A percentile compares a stretch with the other conserved stretches of the same genome.
These are phyloP conservation scores for Ogataea polymorpha DNA, from an alignment of 805 yeast species.

Conservation along the genomic window DNA sequence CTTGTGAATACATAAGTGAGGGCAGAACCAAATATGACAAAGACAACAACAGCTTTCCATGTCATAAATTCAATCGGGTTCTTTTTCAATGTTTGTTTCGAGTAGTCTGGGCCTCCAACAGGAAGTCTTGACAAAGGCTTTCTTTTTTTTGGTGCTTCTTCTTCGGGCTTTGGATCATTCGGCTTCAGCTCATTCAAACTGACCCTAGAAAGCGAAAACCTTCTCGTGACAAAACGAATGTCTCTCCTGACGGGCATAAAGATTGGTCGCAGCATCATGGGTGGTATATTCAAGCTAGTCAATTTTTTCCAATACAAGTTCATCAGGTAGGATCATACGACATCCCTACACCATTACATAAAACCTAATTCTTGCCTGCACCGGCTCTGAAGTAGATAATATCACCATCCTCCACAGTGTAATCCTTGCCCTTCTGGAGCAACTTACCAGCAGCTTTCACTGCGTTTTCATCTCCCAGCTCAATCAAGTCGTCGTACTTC, in stretches of 20 bases:
- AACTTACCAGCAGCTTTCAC: slow-evolving; percentile 59
- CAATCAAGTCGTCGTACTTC: slow-evolving; percentile 59
- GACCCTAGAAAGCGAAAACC: background rate
- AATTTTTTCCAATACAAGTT: background rate
- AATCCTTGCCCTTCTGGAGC: slow-evolving; percentile 70
- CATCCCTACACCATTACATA: slow-evolving; percentile 4
- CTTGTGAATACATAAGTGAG: slow-evolving; percentile 66
- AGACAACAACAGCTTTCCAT: slow-evolving; percentile 76
- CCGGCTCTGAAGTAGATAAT: slow-evolving; percentile 70
- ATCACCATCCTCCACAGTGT: slow-evolving; percentile 82
- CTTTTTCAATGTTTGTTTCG: slow-evolving; percentile 27
- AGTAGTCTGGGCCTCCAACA: slow-evolving; percentile 53
- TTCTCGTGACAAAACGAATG: background rate
- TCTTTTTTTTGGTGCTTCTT: slow-evolving; percentile 18
- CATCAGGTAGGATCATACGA: background rate
- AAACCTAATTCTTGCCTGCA: slow-evolving; percentile 48
- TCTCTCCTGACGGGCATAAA: background rate
- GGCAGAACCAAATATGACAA: slow-evolving; percentile 67
- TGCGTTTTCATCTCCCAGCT: slow-evolving; percentile 47
- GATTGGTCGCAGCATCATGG: slow-evolving; percentile 1
- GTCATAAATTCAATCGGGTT: slow-evolving; percentile 67
- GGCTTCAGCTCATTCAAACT: background rate
- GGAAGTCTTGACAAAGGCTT: slow-evolving; percentile 81
- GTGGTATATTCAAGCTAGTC: background rate
- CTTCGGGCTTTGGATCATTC: background rate